Evolutionary conservation across 2,329 filamentous ascomycete genomes (phyloP).

Genomic region (Fusarium bulbicola): DNA sequence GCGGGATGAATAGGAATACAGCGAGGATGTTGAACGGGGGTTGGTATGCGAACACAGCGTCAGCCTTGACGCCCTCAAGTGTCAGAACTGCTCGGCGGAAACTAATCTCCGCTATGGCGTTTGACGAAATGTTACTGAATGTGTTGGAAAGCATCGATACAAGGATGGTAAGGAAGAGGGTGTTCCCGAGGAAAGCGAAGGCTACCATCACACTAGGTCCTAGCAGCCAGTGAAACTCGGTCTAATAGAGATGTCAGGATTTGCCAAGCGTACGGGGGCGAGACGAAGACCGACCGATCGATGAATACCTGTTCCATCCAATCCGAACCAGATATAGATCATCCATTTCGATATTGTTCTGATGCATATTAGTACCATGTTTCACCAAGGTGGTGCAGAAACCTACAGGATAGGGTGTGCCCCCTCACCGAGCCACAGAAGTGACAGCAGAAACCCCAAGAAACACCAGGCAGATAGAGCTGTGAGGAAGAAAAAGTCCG

Average conservation of each 20-base stretch:
- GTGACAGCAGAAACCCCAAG: conserved; percentile 79
- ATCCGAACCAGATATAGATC: conserved; percentile 92
- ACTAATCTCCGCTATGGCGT: conserved; percentile 84
- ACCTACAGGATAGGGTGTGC: conserved; percentile 65
- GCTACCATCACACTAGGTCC: conserved; percentile 83
- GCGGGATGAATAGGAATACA: conserved; percentile 75
- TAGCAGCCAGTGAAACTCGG: conserved; percentile 80
- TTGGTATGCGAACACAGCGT: conserved; percentile 83
- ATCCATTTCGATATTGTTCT: conserved; percentile 87
- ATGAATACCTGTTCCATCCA: conserved; percentile 75
- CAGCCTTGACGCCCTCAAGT: conserved; percentile 85
- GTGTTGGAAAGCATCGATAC: conserved; percentile 89
- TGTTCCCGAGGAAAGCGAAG: conserved; percentile 88
- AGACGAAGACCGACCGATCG: conserved; percentile 54
- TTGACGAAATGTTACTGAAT: conserved; percentile 79
- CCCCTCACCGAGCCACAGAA: conserved; percentile 79
- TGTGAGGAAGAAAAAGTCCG: conserved; percentile 82
- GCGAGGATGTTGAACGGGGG: conserved; percentile 87
- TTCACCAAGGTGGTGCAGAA: not conserved
- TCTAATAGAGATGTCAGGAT: conserved; percentile 47
- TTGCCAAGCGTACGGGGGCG: not conserved
- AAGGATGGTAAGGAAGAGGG: conserved; percentile 86
- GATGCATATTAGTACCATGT: conserved; percentile 9
- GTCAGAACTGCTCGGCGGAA: conserved; percentile 84
- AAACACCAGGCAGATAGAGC: conserved; percentile 84